phyloP scores from a whole-genome alignment of 73 alveolate species.

The Diophrys sp. region DNA sequence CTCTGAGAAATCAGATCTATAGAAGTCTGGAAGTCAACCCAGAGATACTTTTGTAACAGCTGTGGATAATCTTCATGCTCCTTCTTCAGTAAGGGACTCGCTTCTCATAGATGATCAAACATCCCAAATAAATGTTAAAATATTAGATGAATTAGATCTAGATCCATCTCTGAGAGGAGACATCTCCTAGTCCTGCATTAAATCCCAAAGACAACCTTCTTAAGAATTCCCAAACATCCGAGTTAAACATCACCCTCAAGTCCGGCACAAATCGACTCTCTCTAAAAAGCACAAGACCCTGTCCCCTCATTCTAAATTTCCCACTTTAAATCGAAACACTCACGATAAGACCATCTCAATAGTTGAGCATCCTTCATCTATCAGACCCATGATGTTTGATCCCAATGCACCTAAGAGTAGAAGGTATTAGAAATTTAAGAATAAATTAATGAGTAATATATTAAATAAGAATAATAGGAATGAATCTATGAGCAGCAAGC shows the following conservation, averaged over 20 bases:
- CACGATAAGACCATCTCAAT: neutral
- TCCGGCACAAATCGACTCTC: neutral
- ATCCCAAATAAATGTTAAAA: neutral
- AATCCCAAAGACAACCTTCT: neutral
- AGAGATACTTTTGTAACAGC: neutral
- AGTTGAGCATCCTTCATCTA: too few relatives aligned
- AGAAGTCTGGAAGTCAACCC: neutral
- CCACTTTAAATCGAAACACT: neutral
- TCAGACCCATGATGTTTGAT: too few relatives aligned
- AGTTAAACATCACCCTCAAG: neutral
- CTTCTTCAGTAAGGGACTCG: neutral
- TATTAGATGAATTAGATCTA: too few relatives aligned
- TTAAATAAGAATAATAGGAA: too few relatives aligned
- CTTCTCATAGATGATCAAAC: neutral
- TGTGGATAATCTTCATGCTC: too few relatives aligned
- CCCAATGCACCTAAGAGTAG: too few relatives aligned
- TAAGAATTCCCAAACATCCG: neutral
- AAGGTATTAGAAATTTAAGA: too few relatives aligned
- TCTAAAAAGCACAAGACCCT: neutral
- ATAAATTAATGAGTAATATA: too few relatives aligned
- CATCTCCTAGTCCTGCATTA: neutral
- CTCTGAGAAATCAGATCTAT: neutral
- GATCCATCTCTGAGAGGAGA: neutral
- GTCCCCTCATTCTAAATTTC: neutral
- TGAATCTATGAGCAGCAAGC: too few relatives aligned